Conservation (phyloP, 2,329 filamentous ascomycete species). For the Aspergillus eucalypticola region DNA sequence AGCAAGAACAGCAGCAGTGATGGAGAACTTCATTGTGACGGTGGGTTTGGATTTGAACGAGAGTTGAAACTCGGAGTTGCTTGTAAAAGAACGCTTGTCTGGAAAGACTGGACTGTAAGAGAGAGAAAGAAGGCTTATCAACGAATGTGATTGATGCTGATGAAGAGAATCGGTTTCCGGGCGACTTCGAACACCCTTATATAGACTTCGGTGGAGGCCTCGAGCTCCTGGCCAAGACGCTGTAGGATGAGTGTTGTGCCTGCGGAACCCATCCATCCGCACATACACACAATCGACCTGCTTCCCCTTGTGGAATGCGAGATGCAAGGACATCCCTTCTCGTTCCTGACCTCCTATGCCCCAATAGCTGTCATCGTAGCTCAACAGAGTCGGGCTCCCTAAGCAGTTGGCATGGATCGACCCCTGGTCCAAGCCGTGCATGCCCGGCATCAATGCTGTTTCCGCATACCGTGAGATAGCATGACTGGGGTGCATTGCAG, state of each 20-base stretch:
- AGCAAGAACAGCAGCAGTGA: constrained; percentile 36
- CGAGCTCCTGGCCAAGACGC: constrained; percentile 13
- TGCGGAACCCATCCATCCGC: constrained; percentile 8
- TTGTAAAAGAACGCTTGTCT: constrained; percentile 6
- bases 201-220: constrained; percentile 33
- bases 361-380: background rate
- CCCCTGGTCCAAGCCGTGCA: background rate
- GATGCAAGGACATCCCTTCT: constrained; percentile 24
- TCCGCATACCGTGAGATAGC: background rate
- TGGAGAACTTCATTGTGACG: constrained; percentile 42
- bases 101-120: constrained; percentile 26
- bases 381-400: background rate
- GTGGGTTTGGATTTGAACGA: constrained; percentile 34
- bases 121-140: constrained; percentile 8
- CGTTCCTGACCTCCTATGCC: constrained; percentile 4
- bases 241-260: constrained; percentile 10
- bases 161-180: constrained; percentile 12
- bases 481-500: background rate
- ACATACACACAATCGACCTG: constrained; percentile 5
- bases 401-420: constrained; percentile 23
- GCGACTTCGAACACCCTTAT: constrained; percentile 28
- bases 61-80: constrained; percentile 19
- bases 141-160: constrained; percentile 38
- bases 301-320: constrained; percentile 31
- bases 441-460: background rate